Evolutionary conservation across 345 rosid species (phyloP).

Genomic region (Moricandia arvensis): DNA sequence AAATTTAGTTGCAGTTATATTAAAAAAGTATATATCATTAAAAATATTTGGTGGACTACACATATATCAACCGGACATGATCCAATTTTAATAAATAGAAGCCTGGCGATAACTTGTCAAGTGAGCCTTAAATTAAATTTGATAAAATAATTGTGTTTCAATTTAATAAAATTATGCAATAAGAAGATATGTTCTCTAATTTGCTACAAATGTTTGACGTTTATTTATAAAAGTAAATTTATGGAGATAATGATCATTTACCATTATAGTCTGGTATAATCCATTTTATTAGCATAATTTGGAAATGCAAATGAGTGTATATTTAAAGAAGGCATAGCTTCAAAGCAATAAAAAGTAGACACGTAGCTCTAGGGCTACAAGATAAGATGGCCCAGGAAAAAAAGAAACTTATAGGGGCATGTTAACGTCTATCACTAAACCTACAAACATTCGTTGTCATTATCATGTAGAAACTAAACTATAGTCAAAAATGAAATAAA

Average conservation of each 20-base stretch:
- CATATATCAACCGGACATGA: too few relatives aligned
- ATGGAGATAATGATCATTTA: background rate
- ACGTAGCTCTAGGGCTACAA: conserved; percentile 14
- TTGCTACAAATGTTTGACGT: background rate
- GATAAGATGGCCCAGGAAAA: background rate
- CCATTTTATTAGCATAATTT: background rate
- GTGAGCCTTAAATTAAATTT: background rate
- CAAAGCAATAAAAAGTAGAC: conserved; percentile 1
- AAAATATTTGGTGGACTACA: too few relatives aligned
- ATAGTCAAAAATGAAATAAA: background rate
- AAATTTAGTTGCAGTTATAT: too few relatives aligned
- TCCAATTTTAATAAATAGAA: too few relatives aligned
- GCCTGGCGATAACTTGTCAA: background rate
- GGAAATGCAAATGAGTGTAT: conserved; percentile 1
- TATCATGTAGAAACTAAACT: background rate
- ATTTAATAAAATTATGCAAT: background rate
- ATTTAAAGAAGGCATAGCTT: conserved; percentile 9
- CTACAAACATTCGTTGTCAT: background rate
- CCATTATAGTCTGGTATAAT: background rate
- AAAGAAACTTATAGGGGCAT: background rate
- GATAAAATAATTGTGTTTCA: background rate
- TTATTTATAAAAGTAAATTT: background rate
- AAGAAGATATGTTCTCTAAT: background rate
- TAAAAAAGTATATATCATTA: too few relatives aligned
- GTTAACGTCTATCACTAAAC: conserved; percentile 7